Evolutionary conservation across 2,329 filamentous ascomycete species (phyloP).

Genomic region (Alternaria sp.): DNA sequence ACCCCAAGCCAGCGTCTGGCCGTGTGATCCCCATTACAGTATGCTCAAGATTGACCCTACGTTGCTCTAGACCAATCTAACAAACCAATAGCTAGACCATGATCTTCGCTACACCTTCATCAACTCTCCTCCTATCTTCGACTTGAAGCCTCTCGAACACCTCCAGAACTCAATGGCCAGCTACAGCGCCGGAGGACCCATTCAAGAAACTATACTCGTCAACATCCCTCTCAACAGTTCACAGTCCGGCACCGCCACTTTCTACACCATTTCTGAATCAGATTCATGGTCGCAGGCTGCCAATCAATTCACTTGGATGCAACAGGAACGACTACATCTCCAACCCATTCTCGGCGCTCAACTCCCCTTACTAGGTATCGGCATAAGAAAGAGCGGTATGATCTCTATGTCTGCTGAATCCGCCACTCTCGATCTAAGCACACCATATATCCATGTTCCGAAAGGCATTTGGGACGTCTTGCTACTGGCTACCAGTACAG

Average conservation of each 20-base stretch:
- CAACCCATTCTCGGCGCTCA: background rate
- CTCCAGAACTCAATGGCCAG: background rate
- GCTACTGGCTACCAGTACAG: conserved; percentile 20
- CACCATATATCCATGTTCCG: conserved; percentile 24
- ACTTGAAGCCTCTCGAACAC: conserved; percentile 4
- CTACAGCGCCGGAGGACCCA: background rate
- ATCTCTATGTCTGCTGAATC: conserved; percentile 13
- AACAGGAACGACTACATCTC: background rate
- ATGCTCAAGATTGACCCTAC: background rate
- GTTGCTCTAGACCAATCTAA: background rate
- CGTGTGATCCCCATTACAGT: conserved; percentile 1
- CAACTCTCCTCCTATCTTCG: background rate
- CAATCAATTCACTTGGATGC: background rate
- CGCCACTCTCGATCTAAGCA: conserved; percentile 21
- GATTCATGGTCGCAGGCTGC: background rate
- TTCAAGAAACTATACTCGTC: conserved; percentile 1
- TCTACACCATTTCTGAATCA: background rate
- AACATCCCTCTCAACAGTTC: conserved; percentile 9
- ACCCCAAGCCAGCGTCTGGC: background rate
- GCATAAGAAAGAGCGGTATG: conserved; percentile 28
- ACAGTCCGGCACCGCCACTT: conserved; percentile 2
- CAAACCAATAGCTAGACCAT: conserved; percentile 10
- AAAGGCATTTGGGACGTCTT: conserved; percentile 25
- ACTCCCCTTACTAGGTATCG: conserved; percentile 19
- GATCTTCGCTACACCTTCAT: conserved; percentile 13